These are phyloP conservation scores for Eimeria maxima DNA, from an alignment of 169 alveolate species.

Conservation along the genomic window DNA sequence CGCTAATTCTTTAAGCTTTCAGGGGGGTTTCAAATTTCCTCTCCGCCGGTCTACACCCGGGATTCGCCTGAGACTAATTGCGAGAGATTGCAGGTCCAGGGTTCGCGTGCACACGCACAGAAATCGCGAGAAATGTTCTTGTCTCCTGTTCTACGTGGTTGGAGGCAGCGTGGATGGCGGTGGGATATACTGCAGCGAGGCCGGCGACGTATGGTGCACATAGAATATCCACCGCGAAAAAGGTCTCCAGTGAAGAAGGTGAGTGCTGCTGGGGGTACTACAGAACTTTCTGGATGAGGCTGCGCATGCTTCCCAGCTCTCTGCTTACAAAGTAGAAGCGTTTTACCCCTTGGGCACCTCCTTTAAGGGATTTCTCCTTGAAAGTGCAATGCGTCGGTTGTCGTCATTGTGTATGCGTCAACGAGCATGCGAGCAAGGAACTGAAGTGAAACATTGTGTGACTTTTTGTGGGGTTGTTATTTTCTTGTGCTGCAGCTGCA, in stretches of 20 bases:
- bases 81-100: background rate
- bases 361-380: background rate
- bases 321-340: background rate
- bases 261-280: background rate
- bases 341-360: background rate
- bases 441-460: background rate
- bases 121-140: slow-evolving; percentile 5
- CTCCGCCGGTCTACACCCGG: background rate
- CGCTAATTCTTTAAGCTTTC: background rate
- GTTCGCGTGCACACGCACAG: background rate
- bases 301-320: background rate
- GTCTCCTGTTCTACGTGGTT: slow-evolving; percentile 39
- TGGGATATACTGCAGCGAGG: slow-evolving; percentile 79
- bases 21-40: background rate
- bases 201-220: slow-evolving; percentile 82
- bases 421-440: background rate
- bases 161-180: slow-evolving; percentile 82
- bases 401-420: background rate
- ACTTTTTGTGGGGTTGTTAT: background rate
- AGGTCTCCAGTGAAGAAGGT: slow-evolving; percentile 81
- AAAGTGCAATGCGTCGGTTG: background rate
- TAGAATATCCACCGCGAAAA: slow-evolving; percentile 82
- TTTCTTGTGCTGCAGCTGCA: slow-evolving; percentile 70
- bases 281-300: background rate
- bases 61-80: background rate